phyloP scores from a whole-genome alignment of 805 yeast genomes.

The Ogataea glucozyma region DNA sequence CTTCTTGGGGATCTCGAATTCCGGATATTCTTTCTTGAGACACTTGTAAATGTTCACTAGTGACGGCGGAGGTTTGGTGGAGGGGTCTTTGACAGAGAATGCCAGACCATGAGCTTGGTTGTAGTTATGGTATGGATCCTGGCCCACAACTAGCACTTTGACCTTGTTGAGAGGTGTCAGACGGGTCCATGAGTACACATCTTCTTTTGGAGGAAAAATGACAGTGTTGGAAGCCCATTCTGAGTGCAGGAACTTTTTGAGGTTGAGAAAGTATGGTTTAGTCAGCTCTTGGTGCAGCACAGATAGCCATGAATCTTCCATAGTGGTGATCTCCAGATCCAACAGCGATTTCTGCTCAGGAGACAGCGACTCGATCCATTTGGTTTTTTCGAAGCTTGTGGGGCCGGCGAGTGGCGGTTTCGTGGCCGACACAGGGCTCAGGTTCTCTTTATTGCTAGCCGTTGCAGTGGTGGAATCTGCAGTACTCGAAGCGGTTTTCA shows the following conservation, averaged over 20 bases:
- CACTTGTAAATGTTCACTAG: slow-evolving; percentile 84
- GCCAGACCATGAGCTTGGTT: slow-evolving; percentile 98
- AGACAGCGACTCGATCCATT: slow-evolving; percentile 52
- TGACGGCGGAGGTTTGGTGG: slow-evolving; percentile 84
- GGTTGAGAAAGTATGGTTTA: slow-evolving; percentile 77
- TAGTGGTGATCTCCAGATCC: slow-evolving; percentile 62
- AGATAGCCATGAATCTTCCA: slow-evolving; percentile 80
- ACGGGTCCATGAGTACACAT: slow-evolving; percentile 90
- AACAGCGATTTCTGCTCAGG: slow-evolving; percentile 54
- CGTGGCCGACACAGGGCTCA: neutral
- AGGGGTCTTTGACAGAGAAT: slow-evolving; percentile 82
- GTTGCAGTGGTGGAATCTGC: neutral
- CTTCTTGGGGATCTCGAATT: slow-evolving; percentile 58
- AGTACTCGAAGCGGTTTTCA: slow-evolving; percentile 2
- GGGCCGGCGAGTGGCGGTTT: neutral
- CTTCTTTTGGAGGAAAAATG: slow-evolving; percentile 75
- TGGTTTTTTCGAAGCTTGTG: slow-evolving; percentile 45
- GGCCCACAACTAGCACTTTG: slow-evolving; percentile 84
- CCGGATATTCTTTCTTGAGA: slow-evolving; percentile 64
- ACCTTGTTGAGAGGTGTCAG: slow-evolving; percentile 74
- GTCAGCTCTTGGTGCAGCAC: slow-evolving; percentile 68
- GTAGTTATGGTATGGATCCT: slow-evolving; percentile 92
- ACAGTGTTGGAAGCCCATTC: slow-evolving; percentile 44
- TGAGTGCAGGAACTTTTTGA: slow-evolving; percentile 61
- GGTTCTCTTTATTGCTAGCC: neutral